Evolutionary conservation across 2,329 filamentous ascomycete species (phyloP).

Genomic region (Calycina herbarum): DNA sequence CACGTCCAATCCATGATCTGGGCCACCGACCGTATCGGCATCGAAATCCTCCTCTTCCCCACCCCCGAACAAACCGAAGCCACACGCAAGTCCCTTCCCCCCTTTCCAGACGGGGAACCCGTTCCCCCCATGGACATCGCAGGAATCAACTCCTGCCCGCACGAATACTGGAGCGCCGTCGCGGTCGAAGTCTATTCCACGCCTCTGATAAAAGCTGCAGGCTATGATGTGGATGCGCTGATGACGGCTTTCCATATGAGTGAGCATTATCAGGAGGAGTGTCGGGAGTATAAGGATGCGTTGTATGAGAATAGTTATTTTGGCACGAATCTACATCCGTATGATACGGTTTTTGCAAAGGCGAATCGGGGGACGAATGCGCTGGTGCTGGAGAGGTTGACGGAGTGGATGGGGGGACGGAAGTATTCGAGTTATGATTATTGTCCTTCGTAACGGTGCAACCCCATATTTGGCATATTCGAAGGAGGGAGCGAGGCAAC

Average conservation of each 20-base stretch:
- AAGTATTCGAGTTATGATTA: constrained; percentile 33
- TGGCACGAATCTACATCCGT: constrained; percentile 32
- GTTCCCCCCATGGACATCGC: constrained; percentile 8
- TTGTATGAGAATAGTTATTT: constrained; percentile 30
- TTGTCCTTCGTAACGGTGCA: constrained; percentile 6
- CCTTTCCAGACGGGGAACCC: not conserved
- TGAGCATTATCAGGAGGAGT: constrained; percentile 19
- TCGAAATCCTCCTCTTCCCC: constrained; percentile 32
- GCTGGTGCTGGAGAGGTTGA: constrained; percentile 24
- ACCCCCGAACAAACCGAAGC: constrained; percentile 12
- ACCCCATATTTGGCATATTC: too few relatives aligned
- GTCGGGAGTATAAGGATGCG: constrained; percentile 26
- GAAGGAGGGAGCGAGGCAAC: too few relatives aligned
- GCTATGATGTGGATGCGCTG: constrained; percentile 32
- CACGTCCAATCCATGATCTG: constrained; percentile 37
- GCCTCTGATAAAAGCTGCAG: constrained; percentile 26
- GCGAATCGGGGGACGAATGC: constrained; percentile 30
- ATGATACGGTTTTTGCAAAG: constrained; percentile 35
- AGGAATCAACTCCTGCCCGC: constrained; percentile 34
- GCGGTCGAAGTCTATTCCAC: constrained; percentile 30
- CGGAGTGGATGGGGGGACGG: constrained; percentile 26
- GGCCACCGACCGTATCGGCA: constrained; percentile 31
- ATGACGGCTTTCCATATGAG: constrained; percentile 31
- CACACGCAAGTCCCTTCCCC: constrained; percentile 11
- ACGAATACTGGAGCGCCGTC: constrained; percentile 26